Conservation (phyloP, 805 yeast genomes). For the Yamadazyma kitorensis region DNA sequence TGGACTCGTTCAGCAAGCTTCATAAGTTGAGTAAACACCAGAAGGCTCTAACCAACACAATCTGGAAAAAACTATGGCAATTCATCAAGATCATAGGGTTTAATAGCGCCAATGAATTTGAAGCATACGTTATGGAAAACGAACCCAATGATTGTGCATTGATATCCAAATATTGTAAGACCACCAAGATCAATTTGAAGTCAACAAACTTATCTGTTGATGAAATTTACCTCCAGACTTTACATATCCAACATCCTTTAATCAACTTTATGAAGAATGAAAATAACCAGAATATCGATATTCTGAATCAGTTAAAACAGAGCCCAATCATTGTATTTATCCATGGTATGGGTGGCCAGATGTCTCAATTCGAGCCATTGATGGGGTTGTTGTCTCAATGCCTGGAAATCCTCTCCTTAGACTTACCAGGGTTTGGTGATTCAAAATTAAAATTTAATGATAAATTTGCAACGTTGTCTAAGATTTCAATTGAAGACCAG, state of each 20-base stretch:
- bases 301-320: slow-evolving; percentile 37
- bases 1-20: slow-evolving; percentile 5
- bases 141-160: slow-evolving; percentile 58
- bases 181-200: slow-evolving; percentile 36
- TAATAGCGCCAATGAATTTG: slow-evolving; percentile 33
- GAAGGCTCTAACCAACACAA: slow-evolving; percentile 17
- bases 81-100: slow-evolving; percentile 22
- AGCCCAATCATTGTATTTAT: slow-evolving; percentile 64
- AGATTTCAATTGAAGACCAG: slow-evolving; percentile 29
- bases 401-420: slow-evolving; percentile 66
- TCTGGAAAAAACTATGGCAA: slow-evolving; percentile 21
- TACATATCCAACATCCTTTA: slow-evolving; percentile 53
- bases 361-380: slow-evolving; percentile 78
- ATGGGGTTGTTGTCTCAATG: slow-evolving; percentile 61
- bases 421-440: slow-evolving; percentile 87
- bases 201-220: slow-evolving; percentile 24
- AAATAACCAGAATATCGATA: slow-evolving; percentile 18
- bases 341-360: slow-evolving; percentile 91
- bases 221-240: slow-evolving; percentile 36
- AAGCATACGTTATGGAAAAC: slow-evolving; percentile 32
- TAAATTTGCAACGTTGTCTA: slow-evolving; percentile 16
- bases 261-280: slow-evolving; percentile 25
- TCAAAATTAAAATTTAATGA: slow-evolving; percentile 21
- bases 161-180: slow-evolving; percentile 44
- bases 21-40: slow-evolving; percentile 8